Percentiles rank a stretch among this genome's conserved stretches.
These are phyloP conservation scores for Trametes punicea DNA, from an alignment of 768 basidiomycete genomes.

Conservation along the genomic window DNA sequence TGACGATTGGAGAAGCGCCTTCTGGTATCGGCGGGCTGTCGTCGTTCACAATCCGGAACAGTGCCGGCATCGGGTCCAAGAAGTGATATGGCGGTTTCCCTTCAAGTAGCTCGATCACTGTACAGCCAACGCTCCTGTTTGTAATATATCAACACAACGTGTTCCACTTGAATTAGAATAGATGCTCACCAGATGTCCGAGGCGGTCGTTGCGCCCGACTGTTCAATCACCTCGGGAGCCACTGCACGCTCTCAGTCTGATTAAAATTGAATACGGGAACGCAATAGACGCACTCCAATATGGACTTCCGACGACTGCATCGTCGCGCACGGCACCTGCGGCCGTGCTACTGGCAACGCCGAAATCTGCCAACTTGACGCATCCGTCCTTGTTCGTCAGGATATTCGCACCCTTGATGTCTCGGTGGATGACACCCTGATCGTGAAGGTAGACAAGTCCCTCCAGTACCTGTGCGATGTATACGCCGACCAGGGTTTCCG, in stretches of 20 bases:
- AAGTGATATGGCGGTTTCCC: conserved; percentile 95
- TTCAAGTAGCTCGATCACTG: conserved; percentile 92
- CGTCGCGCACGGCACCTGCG: conserved; percentile 72
- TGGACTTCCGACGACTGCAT: conserved; percentile 94
- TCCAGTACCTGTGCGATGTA: conserved; percentile 97
- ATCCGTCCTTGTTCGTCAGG: conserved; percentile 97
- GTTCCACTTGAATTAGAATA: neutral
- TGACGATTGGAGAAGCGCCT: conserved; percentile 90
- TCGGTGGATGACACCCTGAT: conserved; percentile 98
- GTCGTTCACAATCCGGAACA: conserved; percentile 98
- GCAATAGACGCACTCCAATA: conserved; percentile 84
- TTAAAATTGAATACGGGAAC: neutral
- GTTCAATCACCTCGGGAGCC: conserved; percentile 99
- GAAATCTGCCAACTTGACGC: conserved; percentile 98
- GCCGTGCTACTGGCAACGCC: conserved; percentile 87
- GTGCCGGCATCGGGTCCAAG: conserved; percentile 96
- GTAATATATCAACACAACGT: neutral
- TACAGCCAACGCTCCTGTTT: conserved; percentile 82
- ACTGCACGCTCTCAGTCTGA: conserved; percentile 42
- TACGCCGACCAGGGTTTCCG: conserved; percentile 92
- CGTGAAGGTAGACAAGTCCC: conserved; percentile 94
- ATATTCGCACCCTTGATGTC: conserved; percentile 99
- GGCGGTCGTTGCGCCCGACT: conserved; percentile 93
- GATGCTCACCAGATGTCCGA: conserved; percentile 88
- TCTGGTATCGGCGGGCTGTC: conserved; percentile 97